Percentiles rank a stretch among this genome's conserved stretches.
phyloP scores from a whole-genome alignment of 2,329 filamentous ascomycete species.

The Aspergillus transmontanensis region DNA sequence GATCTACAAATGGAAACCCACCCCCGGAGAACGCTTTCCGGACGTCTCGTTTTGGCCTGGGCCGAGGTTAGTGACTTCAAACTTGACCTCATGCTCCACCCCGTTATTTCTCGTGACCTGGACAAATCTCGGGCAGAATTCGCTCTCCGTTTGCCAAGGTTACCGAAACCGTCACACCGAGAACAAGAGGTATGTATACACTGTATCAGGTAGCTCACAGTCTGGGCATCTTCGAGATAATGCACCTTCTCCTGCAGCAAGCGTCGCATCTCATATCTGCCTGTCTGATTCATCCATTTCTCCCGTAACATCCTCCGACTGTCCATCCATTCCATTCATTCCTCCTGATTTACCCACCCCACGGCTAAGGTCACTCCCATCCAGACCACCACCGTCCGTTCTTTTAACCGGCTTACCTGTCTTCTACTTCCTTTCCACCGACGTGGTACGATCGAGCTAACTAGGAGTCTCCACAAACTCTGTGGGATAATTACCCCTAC shows the following conservation, averaged over 20 bases:
- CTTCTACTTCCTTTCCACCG: neutral
- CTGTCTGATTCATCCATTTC: neutral
- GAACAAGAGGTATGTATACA: too few species aligned
- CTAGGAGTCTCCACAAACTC: neutral
- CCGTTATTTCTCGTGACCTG: slow-evolving; percentile 6
- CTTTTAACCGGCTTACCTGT: neutral
- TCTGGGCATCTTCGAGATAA: neutral
- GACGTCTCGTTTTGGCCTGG: slow-evolving; percentile 7
- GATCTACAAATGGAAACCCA: slow-evolving; percentile 10
- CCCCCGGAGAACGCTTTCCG: slow-evolving; percentile 20
- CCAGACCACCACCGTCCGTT: neutral
- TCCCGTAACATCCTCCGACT: too few species aligned
- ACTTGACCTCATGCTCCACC: neutral
- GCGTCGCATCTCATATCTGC: neutral
- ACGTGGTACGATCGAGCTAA: neutral
- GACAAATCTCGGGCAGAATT: neutral
- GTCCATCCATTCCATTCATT: neutral
- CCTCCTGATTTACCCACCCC: neutral
- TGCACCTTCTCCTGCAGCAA: neutral
- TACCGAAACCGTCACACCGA: slow-evolving; percentile 7
- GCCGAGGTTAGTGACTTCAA: slow-evolving; percentile 6
- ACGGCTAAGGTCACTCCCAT: slow-evolving; percentile 3
- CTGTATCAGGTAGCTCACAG: too few species aligned
- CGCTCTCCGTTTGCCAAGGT: neutral
- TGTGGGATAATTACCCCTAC: neutral